Base-by-base conservation (phyloP, 2,329 filamentous ascomycete genomes). In the Botrytis squamosa region DNA sequence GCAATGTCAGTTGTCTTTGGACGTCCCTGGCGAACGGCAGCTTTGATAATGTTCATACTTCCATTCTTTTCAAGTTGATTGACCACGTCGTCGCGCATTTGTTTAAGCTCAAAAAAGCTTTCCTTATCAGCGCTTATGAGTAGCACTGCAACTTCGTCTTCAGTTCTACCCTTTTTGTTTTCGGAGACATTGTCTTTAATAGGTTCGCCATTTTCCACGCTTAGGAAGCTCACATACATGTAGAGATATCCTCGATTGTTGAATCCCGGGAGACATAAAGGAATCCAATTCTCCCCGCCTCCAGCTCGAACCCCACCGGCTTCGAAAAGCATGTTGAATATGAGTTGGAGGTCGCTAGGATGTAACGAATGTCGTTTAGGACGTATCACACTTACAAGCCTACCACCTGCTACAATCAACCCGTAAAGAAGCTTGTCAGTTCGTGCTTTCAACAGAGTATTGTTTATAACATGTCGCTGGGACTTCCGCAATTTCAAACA, bases 251-350 rank as follows among this genome's bases (percentile, higher is more conserved):
- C 97, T 70, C 91, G 93, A 82, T 94, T 98, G 84, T 99, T 99
- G 84, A 99, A 99, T 8, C 95, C 95, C 0, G 96, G 97, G 4
- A 99, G 87, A 79, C 96, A 99, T 10, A 99, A 87, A 0, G 96
- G 96, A 66, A 98, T 95, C 96, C 96, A 99, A 79, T 95, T 98
- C 83, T 99, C 96, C 44, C 95, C 96, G 33, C 95, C 96, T 9
- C 93, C 95, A 33, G 94, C 92, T 81, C 96, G 95, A 81, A 99
- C 92, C 62, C 93, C 92, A 67, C 94, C 93, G 3, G 95, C 96
- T 84, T 97, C 95, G 79, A 99, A 99, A 2, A 99, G 89, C 97
- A 99, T 99, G 81, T 98, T 98, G 86, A 99, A 99, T 75, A 99
- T 95, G 64, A 99, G 88, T 80, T 98, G 95, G 38, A 99, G 86